Percentiles rank a stretch among this genome's conserved stretches.
Evolutionary conservation across 148 eudicot genomes (phyloP).

Genomic region (Drosera capensis): DNA sequence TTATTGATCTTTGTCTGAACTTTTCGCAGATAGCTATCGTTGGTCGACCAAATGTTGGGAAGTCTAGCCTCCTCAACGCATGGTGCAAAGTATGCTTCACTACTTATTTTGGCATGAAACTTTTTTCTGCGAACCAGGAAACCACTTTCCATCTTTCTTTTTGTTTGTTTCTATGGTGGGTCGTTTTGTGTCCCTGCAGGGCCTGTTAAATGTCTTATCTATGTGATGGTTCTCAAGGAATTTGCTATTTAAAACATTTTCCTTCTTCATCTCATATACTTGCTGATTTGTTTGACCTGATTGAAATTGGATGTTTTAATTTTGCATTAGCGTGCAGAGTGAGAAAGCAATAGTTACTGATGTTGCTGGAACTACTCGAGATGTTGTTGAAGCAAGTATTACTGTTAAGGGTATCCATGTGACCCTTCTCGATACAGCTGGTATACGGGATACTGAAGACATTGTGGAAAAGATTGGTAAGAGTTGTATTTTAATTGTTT

Average conservation of each 20-base stretch:
- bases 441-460: conserved; percentile 87
- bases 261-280: too few relatives aligned
- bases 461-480: conserved; percentile 87
- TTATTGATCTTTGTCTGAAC: conserved; percentile 1
- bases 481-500: conserved; percentile 6
- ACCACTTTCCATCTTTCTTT: not conserved
- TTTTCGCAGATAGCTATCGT: conserved; percentile 77
- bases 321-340: conserved; percentile 81
- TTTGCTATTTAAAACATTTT: too few relatives aligned
- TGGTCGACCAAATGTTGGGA: conserved; percentile 98
- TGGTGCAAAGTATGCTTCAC: conserved; percentile 82
- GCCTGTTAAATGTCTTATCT: too few relatives aligned
- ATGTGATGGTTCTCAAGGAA: too few relatives aligned
- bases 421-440: conserved; percentile 95
- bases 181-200: not conserved
- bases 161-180: not conserved
- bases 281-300: conserved; percentile 7
- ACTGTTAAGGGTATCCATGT: conserved; percentile 74
- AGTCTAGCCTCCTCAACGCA: conserved; percentile 93
- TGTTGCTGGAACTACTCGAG: conserved; percentile 95
- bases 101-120: conserved; percentile 1
- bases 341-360: conserved; percentile 97
- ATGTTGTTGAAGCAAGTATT: conserved; percentile 78
- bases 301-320: conserved; percentile 24
- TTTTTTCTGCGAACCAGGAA: too few relatives aligned